A percentile compares a stretch with the other conserved stretches of the same genome.
These are phyloP conservation scores for Dactylellina cionopaga DNA, from an alignment of 2,329 filamentous ascomycete genomes.

Conservation along the genomic window DNA sequence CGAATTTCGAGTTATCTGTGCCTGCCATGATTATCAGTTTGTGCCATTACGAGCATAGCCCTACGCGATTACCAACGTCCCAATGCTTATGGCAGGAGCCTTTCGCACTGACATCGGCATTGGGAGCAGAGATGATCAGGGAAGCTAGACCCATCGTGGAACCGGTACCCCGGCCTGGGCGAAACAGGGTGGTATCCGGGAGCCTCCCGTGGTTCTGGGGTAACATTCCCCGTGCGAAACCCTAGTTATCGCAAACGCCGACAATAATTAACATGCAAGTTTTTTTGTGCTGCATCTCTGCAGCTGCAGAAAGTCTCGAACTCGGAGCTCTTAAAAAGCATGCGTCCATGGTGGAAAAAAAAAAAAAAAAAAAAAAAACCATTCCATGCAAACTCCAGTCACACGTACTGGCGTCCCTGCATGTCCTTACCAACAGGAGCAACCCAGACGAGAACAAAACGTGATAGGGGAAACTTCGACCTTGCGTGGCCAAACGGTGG, in stretches of 20 bases:
- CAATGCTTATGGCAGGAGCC: slow-evolving; percentile 3
- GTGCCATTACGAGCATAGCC: background rate
- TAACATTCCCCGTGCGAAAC: background rate
- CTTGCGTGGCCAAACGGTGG: slow-evolving; percentile 33
- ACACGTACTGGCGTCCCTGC: slow-evolving; percentile 46
- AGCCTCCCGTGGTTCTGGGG: background rate
- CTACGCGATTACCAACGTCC: background rate
- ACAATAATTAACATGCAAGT: slow-evolving; percentile 21
- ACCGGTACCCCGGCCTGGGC: background rate
- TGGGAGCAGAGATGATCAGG: background rate
- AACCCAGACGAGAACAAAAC: slow-evolving; percentile 36
- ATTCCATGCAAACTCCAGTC: slow-evolving; percentile 49
- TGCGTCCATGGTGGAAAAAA: slow-evolving; percentile 27
- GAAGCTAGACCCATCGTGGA: background rate
- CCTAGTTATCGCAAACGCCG: slow-evolving; percentile 29
- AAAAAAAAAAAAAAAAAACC: slow-evolving; percentile 3
- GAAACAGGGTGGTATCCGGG: background rate
- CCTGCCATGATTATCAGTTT: background rate
- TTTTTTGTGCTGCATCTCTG: slow-evolving; percentile 43
- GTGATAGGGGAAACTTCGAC: slow-evolving; percentile 1
- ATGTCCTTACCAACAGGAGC: slow-evolving; percentile 27
- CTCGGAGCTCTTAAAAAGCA: slow-evolving; percentile 48
- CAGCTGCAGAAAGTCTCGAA: slow-evolving; percentile 45
- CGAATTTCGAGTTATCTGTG: background rate
- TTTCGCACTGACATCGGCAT: background rate